Evolutionary conservation across 2,329 filamentous ascomycete species (phyloP).

Genomic region (Calonectria pseudoreteaudii): DNA sequence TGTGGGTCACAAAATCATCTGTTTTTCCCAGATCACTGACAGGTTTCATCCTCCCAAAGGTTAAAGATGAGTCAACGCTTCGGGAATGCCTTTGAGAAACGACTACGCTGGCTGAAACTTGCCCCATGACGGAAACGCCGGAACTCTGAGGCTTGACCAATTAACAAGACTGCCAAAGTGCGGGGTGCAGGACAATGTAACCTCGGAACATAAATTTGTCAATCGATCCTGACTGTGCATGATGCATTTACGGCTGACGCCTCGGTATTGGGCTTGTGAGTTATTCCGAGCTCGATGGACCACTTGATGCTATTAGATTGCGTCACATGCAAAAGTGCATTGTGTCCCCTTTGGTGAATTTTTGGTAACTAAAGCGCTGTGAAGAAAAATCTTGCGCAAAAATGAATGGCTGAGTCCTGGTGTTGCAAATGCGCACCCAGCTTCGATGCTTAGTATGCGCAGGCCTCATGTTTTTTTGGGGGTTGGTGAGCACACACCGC

Average conservation of each 20-base stretch:
- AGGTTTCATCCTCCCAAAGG: background rate
- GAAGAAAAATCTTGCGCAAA: background rate
- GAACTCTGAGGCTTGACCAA: background rate
- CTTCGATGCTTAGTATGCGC: background rate
- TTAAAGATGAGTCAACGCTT: background rate
- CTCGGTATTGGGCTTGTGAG: background rate
- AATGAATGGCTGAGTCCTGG: background rate
- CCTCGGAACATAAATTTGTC: background rate
- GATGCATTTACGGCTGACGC: background rate
- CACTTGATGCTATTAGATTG: too few species aligned
- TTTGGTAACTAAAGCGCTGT: background rate
- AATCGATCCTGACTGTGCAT: background rate
- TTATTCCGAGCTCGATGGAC: background rate
- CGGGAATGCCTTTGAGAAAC: background rate
- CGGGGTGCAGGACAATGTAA: background rate
- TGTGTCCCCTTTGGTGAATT: background rate
- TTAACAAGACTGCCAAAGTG: background rate
- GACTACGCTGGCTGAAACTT: background rate
- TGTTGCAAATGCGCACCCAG: background rate
- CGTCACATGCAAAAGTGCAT: background rate
- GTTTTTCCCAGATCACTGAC: background rate
- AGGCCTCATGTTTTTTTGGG: background rate
- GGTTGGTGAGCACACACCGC: background rate
- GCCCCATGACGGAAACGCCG: background rate
- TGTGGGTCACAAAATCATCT: background rate